These are phyloP conservation scores for Dendrobium chrysotoxum DNA, from an alignment of 106 monocot genomes.

Conservation along the genomic window DNA sequence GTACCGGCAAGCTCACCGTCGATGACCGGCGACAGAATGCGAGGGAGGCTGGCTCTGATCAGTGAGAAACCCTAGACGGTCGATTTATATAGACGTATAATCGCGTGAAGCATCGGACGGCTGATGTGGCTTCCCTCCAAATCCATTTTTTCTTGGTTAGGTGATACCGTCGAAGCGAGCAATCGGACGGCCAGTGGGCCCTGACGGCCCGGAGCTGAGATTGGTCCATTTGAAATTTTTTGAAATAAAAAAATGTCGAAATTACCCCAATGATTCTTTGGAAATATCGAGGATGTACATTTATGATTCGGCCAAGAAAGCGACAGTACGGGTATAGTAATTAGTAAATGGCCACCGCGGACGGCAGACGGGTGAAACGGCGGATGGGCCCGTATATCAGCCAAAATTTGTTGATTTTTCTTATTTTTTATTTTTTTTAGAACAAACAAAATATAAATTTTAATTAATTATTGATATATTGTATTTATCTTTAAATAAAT, in stretches of 20 bases:
- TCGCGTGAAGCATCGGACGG: neutral
- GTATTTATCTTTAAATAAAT: too few relatives aligned
- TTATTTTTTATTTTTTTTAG: too few relatives aligned
- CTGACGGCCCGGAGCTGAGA: neutral
- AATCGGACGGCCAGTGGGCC: neutral
- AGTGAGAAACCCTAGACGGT: neutral
- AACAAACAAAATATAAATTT: too few relatives aligned
- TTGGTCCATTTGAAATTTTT: neutral
- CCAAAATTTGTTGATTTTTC: too few relatives aligned
- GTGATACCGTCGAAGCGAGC: neutral
- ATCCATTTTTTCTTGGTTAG: neutral
- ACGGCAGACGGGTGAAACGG: too few relatives aligned
- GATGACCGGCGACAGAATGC: neutral
- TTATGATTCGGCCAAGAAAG: too few relatives aligned
- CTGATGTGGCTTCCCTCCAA: slow-evolving; percentile 3
- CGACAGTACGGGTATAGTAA: too few relatives aligned
- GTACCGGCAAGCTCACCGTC: neutral
- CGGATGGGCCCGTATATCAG: too few relatives aligned
- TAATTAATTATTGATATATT: too few relatives aligned
- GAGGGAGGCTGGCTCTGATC: neutral
- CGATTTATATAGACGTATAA: neutral
- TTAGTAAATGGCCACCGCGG: too few relatives aligned
- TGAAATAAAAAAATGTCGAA: neutral
- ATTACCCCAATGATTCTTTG: neutral
- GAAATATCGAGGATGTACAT: neutral